These are phyloP conservation scores for Haplographium delicatum DNA, from an alignment of 495 filamentous ascomycete species.

Conservation along the genomic window DNA sequence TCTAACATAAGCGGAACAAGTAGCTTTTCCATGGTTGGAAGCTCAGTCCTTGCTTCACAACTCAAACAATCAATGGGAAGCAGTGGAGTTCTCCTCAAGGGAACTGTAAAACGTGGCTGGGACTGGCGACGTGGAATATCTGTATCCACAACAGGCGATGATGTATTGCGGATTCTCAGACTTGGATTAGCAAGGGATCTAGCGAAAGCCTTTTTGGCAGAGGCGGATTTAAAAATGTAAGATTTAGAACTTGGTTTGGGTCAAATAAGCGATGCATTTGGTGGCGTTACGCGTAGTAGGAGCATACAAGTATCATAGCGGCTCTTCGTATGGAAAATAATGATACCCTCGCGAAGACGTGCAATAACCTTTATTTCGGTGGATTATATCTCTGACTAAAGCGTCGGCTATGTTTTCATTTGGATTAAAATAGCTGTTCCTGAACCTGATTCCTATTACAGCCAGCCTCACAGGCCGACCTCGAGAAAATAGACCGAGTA, in stretches of 20 bases:
- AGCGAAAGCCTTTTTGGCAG: constrained; percentile 54
- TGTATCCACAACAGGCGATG: constrained; percentile 51
- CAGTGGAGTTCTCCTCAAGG: constrained; percentile 52
- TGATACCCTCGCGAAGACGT: constrained; percentile 12
- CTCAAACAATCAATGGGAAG: constrained; percentile 50
- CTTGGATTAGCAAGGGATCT: constrained; percentile 68
- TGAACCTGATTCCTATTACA: too few species aligned
- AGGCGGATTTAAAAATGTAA: constrained; percentile 39
- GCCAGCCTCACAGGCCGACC: too few species aligned
- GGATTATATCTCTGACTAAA: too few species aligned
- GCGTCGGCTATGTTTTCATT: too few species aligned
- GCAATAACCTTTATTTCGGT: too few species aligned
- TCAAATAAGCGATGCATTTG: not conserved
- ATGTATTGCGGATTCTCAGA: constrained; percentile 67
- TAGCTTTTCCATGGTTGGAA: constrained; percentile 66
- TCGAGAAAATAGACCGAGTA: too few species aligned
- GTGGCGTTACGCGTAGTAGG: constrained; percentile 9
- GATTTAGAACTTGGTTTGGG: constrained; percentile 2
- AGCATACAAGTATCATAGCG: not conserved
- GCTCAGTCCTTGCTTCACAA: constrained; percentile 63
- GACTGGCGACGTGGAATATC: constrained; percentile 72
- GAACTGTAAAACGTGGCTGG: constrained; percentile 61
- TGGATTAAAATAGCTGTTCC: too few species aligned
- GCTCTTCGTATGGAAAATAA: constrained; percentile 1
- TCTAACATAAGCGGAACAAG: constrained; percentile 49